phyloP scores from a whole-genome alignment of 768 basidiomycete species.

The Tylopilus sp. region DNA sequence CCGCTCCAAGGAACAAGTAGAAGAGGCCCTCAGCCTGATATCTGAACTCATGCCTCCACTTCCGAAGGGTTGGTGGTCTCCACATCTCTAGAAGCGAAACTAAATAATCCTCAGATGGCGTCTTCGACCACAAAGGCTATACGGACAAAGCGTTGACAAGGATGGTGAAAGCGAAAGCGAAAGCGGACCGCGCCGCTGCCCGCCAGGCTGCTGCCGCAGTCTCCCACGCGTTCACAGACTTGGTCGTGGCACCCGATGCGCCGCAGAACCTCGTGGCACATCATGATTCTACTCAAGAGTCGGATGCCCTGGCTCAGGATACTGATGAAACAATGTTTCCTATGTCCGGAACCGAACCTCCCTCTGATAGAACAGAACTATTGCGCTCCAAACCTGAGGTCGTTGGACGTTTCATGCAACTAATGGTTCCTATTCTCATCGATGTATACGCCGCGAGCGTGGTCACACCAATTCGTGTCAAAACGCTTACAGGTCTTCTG shows the following conservation, averaged over 20 bases:
- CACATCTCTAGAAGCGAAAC: not conserved
- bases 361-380: slow-evolving; percentile 65
- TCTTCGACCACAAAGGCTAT: slow-evolving; percentile 89
- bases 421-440: slow-evolving; percentile 90
- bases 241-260: slow-evolving; percentile 20
- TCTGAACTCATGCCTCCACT: slow-evolving; percentile 92
- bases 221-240: slow-evolving; percentile 28
- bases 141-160: slow-evolving; percentile 80
- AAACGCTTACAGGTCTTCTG: slow-evolving; percentile 82
- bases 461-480: slow-evolving; percentile 78
- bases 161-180: slow-evolving; percentile 78
- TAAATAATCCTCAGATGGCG: slow-evolving; percentile 62
- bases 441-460: slow-evolving; percentile 99
- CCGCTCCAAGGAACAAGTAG: slow-evolving; percentile 94
- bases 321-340: slow-evolving; percentile 35
- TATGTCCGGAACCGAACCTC: slow-evolving; percentile 32
- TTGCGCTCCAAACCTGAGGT: slow-evolving; percentile 71
- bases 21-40: slow-evolving; percentile 86
- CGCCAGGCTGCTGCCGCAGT: slow-evolving; percentile 45
- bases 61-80: slow-evolving; percentile 65
- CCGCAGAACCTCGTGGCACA: slow-evolving; percentile 12
- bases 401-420: slow-evolving; percentile 79
- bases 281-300: slow-evolving; percentile 28
- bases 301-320: slow-evolving; percentile 42
- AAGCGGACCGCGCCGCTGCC: slow-evolving; percentile 73